Base-by-base conservation (phyloP, 2,329 filamentous ascomycete species). In the Aureobasidium vineae region DNA sequence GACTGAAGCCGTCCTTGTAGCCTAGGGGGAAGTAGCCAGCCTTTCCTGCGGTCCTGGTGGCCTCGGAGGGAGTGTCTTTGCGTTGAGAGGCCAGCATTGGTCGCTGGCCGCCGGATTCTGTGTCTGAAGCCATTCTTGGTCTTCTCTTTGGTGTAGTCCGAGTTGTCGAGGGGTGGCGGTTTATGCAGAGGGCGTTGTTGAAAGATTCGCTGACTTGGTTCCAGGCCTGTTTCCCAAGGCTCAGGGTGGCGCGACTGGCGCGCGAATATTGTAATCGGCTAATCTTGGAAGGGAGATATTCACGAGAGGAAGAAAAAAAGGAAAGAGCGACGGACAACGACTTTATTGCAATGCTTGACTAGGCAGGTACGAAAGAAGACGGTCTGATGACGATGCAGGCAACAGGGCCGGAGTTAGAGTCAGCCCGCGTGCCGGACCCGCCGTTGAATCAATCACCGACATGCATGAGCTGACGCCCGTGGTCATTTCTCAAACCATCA, bases 1-100 rank as follows among this genome's bases (percentile, higher is more conserved):
- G 94, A 71, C 85, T 89, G 69, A 92, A 91, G 19, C 91, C 94
- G 67, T 97, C 92, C 74, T 93, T 95, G 80, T 97, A 97, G 59
- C 92, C 89, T 26, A 98, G 80, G 2, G 95, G 93, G 71, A 99
- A 98, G 64, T 75, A 78, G 56, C 69, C 71, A 15, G 66, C 61
- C 56, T 71, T 71, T 13, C 43, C 59, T n/a, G 36, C 47, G 6
- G 63, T 65, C 16, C 60, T 60, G 65, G 65, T 65, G 56, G 66
- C 57, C 59, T 67, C 49, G 54, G 63, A 57, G 52, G 53, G 59
- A 64, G 67, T 57, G 53, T 63, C 70, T 36, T 74, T 72, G 53
- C 76, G 73, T 40, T 77, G 73, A 5, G 75, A 70, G 10, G 75
- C 75, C 21, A 77, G 72, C 73, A 75, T 74, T n/a, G 74, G 68